Evolutionary conservation across 441 rosid species (phyloP), one percentile per base, ranked within the genome.

Genomic region (Geranium incanum): DNA sequence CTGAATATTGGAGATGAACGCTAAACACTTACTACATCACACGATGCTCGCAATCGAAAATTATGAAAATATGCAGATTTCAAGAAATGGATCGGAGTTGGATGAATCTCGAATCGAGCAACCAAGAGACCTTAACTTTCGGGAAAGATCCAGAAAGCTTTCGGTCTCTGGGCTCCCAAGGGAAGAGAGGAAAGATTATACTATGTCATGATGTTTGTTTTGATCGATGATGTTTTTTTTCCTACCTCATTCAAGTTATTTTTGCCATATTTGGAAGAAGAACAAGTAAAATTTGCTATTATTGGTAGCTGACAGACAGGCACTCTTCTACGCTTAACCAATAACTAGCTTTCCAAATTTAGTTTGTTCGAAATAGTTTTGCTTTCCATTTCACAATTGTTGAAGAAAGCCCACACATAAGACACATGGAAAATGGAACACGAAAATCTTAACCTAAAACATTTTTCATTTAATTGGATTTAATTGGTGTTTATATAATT

Each of bases 201-300:
- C 67, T 36, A 48, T 28, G 50, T 7, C 12, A 45, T 45, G 60
- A 38, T 16, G 74, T 66, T 72, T 11, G 37, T 21, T 9, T 43
- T 43, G 41, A 12, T 11, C 0, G 28, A 15, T 7, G 60, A 55
- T 45, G 19, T 55, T 55, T 55, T 57, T 55, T 57, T 57, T 16
- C 18, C 60, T 5, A 15, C 23, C 18, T 18, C 6, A 13, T 21
- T 18, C 23, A n/a, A 43, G 12, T 48, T 9, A 12, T 48, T 12
- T 48, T 48, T 48, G 3, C 55, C 63, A 16, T 57, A 15, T 4
- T 57, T 57, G 63, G 63, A 19, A 15, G 8, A 50, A 48, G 79
- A 79, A 75, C 19, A 4, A 0, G 84, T 75, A 74, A 79, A 78
- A 39, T 80, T 73, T 70, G 72, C 83, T 80, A 83, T 76, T 19